Percentiles rank a stretch among this genome's conserved stretches.
These are phyloP conservation scores for Poronia punctata DNA, from an alignment of 495 filamentous ascomycete species.

Conservation along the genomic window DNA sequence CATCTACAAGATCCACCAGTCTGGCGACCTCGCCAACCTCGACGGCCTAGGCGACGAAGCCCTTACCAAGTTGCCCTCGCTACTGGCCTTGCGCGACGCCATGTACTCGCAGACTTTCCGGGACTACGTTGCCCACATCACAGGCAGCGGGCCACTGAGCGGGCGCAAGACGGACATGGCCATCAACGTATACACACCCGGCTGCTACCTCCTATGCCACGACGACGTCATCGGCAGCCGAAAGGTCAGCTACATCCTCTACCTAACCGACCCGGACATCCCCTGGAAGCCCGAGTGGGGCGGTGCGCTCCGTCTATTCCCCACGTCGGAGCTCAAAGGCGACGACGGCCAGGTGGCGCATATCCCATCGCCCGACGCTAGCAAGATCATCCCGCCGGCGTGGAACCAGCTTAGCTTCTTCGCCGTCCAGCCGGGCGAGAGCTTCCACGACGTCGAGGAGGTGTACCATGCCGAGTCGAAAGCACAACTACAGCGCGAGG, in stretches of 20 bases:
- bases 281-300: slow-evolving; percentile 94
- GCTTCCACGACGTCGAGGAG: slow-evolving; percentile 98
- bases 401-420: slow-evolving; percentile 99
- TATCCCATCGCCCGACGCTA: slow-evolving; percentile 67
- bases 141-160: slow-evolving; percentile 76
- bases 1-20: slow-evolving; percentile 99
- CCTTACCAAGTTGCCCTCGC: slow-evolving; percentile 71
- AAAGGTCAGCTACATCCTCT: slow-evolving; percentile 92
- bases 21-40: slow-evolving; percentile 93
- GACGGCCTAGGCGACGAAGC: slow-evolving; percentile 83
- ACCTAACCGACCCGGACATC: slow-evolving; percentile 84
- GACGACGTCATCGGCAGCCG: slow-evolving; percentile 97
- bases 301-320: slow-evolving; percentile 83
- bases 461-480: slow-evolving; percentile 64
- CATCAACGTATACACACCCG: slow-evolving; percentile 96
- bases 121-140: slow-evolving; percentile 76
- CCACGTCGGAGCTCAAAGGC: slow-evolving; percentile 56
- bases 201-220: slow-evolving; percentile 91
- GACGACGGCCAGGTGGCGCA: slow-evolving; percentile 63
- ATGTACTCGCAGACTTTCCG: slow-evolving; percentile 88
- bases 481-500: slow-evolving; percentile 51
- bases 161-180: slow-evolving; percentile 98
- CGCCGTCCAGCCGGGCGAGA: slow-evolving; percentile 91
- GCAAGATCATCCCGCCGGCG: slow-evolving; percentile 76
- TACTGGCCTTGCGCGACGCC: slow-evolving; percentile 81